Conservation (phyloP, 192 early-diverging fungal species). For the Dissophora globulifera region DNA sequence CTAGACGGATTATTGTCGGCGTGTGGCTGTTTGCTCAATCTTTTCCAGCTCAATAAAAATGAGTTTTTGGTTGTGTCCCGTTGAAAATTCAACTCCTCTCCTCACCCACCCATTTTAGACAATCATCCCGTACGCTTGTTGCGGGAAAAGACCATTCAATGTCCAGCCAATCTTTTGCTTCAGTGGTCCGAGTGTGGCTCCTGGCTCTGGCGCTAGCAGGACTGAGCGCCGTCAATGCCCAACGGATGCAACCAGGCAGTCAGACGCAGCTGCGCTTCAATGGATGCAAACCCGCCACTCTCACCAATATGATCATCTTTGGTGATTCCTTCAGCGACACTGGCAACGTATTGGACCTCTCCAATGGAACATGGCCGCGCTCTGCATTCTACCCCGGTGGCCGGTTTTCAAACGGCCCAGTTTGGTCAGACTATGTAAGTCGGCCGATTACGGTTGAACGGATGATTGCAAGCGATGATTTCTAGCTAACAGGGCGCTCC, state of each 20-base stretch:
- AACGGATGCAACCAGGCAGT: background rate
- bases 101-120: background rate
- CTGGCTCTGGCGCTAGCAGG: background rate
- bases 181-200: background rate
- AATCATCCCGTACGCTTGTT: too few relatives aligned
- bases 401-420: slow-evolving; percentile 58
- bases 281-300: background rate
- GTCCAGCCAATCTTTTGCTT: background rate
- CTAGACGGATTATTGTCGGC: too few relatives aligned
- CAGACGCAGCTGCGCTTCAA: slow-evolving; percentile 4
- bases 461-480: too few relatives aligned
- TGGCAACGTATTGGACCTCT: slow-evolving; percentile 16
- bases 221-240: background rate
- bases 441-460: too few relatives aligned
- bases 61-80: too few relatives aligned
- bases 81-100: background rate
- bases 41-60: too few relatives aligned
- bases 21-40: too few relatives aligned
- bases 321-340: slow-evolving; percentile 44
- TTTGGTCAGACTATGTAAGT: slow-evolving; percentile 59
- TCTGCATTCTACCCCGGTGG: slow-evolving; percentile 26
- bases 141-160: too few relatives aligned
- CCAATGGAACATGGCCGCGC: slow-evolving; percentile 24
- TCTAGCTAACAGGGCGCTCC: too few relatives aligned
- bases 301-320: slow-evolving; percentile 21